Base-by-base conservation (phyloP, 208 protist genomes). In the Trypanosoma platydactyli region DNA sequence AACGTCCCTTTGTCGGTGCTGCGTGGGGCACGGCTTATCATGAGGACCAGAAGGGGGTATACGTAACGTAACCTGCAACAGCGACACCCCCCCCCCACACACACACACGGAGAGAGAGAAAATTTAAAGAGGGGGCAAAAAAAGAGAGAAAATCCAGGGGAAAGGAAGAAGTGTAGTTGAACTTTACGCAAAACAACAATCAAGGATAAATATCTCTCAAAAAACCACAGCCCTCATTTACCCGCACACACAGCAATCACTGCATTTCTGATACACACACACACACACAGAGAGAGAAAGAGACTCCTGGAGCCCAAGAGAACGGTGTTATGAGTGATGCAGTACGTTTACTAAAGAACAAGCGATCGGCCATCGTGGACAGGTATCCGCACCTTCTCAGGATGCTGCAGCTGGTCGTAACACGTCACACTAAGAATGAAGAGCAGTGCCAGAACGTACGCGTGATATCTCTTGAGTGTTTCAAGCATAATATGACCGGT, bases 401-500 rank as follows among this genome's bases (percentile, higher is more conserved):
- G 84, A 66, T 93, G 61, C 29, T 72, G 63, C 27, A 73, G 53
- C 50, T 93, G 87, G 33, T 90, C 83, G 41, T 88, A 86, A 6
- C 86, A 68, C 27, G 80, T 88, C 20, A 84, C 74, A 55, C 73
- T 68, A n/a, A 80, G 63, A 62, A 89, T 86, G 33, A 93, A 72
- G 40, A 70, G 38, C 35, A 90, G 76, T 1, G 81, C 81, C 22
- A 93, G 63, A 13, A 93, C 74, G 65, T 93, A 93, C 33, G 87
- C 77, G 61, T 93, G 87, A 69, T 89, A 90, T 51, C 84, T 80
- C 72, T 94, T 94, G 53, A 91, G 64, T 20, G 82, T 89, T 64
- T 94, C 85, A 5, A 94, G 61, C 5, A 91, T 71, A 68, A 94
- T 91, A 72, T 94, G 88, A 7, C 85, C 85, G 0, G 85, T 90